Evolutionary conservation across 345 rosid genomes (phyloP), one percentile per base, ranked within the genome.

Genomic region (Rubroshorea leprosula): DNA sequence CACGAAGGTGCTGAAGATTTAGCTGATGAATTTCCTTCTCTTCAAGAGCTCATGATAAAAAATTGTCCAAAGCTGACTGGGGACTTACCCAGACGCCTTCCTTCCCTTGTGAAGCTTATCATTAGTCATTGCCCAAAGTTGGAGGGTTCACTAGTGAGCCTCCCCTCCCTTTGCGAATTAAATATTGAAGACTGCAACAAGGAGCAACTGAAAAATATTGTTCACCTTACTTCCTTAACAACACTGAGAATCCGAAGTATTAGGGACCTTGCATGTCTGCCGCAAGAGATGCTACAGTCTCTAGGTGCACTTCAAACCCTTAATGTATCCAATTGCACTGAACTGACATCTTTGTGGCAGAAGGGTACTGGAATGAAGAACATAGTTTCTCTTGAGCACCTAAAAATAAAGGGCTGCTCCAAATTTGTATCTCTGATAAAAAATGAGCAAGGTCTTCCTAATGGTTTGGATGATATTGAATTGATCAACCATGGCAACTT

Each of bases 11-110:
- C 25, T 54, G 24, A 22, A 21, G 63, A 26, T 21, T 55, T 53
- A 49, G 55, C 22, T 2, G 50, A 0, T 21, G 70, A 29, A 35
- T 72, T 76, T 48, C 73, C 65, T 19, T 17, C 22, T 13, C 76
- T 75, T 1, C 51, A 26, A 6, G 58, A 68, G 60, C 71, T 75
- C 19, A 6, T 19, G 15, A 48, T 75, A 14, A 41, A 10, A 14
- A 9, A 41, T 13, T 68, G 76, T 43, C 71, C 68, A 3, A 53
- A 57, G 24, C 49, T 71, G 55, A 23, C 0, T 15, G 20, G 26
- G 38, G 39, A 3, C 23, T 29, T 68, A 31, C 73, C 79, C 27
- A 20, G 24, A 16, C 21, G 24, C 18, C 70, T 75, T 8, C 68
- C 56, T 44, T 41, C 56, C 11, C 27, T 52, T 0, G 11, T 22